Base-by-base conservation (phyloP, 179 eudicot species). In the Corrigiola litoralis region DNA sequence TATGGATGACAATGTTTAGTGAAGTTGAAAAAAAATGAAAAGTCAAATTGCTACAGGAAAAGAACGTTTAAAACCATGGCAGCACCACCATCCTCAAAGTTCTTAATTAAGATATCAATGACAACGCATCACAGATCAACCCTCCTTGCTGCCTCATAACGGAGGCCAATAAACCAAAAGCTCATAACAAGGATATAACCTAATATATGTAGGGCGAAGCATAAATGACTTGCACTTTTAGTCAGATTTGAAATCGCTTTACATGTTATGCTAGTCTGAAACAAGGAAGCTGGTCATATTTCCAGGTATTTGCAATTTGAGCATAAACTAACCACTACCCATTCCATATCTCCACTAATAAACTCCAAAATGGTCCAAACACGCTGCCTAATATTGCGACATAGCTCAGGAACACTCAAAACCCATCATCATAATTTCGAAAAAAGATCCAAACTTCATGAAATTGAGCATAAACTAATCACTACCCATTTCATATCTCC, bases 401-500 rank as follows among this genome's bases (percentile, higher is more conserved):
- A 38, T 16, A 23, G 16, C 13, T 23, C 42, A n/a, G n/a, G n/a
- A n/a, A n/a, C n/a, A n/a, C 58, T 41, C 46, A 60, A 33, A 55
- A 6, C 1, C 13, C 32, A n/a, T n/a, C 21, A 58, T 10, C 21
- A 37, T 6, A 24, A 41, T 12, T 10, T 8, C 40, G 21, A 25
- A 33, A 10, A 37, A 41, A 50, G 18, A 27, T 28, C 34, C 14
- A 31, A 61, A 25, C 38, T 28, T 44, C 44, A 23, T 10, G n/a
- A 36, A 29, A 25, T 42, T 42, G 51, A 27, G 23, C 38, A 61
- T 61, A 17, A 37, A 38, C 2, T 54, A 25, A 24, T 17, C 27
- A 53, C 28, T 41, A 66, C 61, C 70, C 53, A 42, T 2, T 28
- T 66, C 70, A 54, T 8, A 69, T 40, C 8, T 21, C 52, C 13